Evolutionary conservation across 1,284 basidiomycete species (phyloP), one percentile per base, ranked within the genome.

Genomic region (Mycena citricolor): DNA sequence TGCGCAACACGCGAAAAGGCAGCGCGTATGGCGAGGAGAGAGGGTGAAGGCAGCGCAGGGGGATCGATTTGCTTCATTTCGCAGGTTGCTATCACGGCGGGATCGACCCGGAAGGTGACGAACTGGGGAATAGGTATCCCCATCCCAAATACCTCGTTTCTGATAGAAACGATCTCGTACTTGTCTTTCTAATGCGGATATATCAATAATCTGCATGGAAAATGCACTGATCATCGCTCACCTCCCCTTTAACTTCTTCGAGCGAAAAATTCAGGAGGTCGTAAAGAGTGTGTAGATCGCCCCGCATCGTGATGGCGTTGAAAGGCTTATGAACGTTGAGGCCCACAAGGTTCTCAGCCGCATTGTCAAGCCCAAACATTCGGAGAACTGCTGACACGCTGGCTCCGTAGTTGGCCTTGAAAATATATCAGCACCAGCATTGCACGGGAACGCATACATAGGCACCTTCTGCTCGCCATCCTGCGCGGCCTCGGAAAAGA

Each of bases 1-100:
- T 57, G 39, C 20, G 54, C 54, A 21, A 59, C 57, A 14, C 52
- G 49, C 3, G 56, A 54, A 45, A 56, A 59, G 8, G 50, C 39
- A 13, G 55, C 54, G 32, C 53, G 57, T n/a, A 59, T 30, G 8
- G 55, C 55, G 10, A 57, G 44, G 34, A 54, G 49, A 14, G 33
- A 8, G 6, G 40, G 46, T 17, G 47, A 47, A 35, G 57, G 57
- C 19, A 49, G 33, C 16, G 47, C 31, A 55, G 44, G 39, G n/a
- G 25, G 17, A 13, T 21, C 12, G 38, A 33, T 28, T 33, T 42
- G 22, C 17, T 42, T 33, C 16, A 32, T 31, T 17, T 23, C 24
- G 16, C 40, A 42, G n/a, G 20, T 32, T 16, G 40, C 40, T 6
- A 11, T 32, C 3, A 34, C 40, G 17, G 13, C 31, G 12, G 40